Conservation (phyloP, 805 yeast genomes). For the Candida awuae region DNA sequence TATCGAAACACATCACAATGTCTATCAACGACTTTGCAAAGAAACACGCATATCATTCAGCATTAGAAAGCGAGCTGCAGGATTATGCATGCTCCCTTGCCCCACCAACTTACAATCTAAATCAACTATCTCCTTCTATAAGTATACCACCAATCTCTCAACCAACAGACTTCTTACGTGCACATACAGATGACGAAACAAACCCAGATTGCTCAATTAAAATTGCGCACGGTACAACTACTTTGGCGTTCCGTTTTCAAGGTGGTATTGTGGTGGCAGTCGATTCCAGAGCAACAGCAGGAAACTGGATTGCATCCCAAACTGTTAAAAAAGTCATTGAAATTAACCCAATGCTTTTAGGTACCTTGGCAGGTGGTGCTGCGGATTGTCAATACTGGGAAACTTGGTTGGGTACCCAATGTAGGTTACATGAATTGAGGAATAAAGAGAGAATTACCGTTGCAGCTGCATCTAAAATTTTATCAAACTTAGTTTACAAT, state of each 20-base stretch:
- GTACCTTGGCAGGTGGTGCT: slow-evolving; percentile 99
- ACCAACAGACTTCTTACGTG: slow-evolving; percentile 88
- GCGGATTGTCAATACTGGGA: slow-evolving; percentile 99
- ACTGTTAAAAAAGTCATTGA: slow-evolving; percentile 96
- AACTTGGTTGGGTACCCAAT: slow-evolving; percentile 96
- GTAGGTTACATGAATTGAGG: slow-evolving; percentile 88
- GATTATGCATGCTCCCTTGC: slow-evolving; percentile 12
- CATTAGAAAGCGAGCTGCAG: slow-evolving; percentile 20
- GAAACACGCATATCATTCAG: slow-evolving; percentile 22
- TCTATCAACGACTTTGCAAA: slow-evolving; percentile 26
- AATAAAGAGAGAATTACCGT: slow-evolving; percentile 93
- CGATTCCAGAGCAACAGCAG: slow-evolving; percentile 97
- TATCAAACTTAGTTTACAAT: slow-evolving; percentile 80
- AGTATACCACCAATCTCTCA: slow-evolving; percentile 75
- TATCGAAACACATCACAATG: slow-evolving; percentile 15
- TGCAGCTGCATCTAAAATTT: slow-evolving; percentile 92
- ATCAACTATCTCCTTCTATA: slow-evolving; percentile 31
- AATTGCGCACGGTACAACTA: slow-evolving; percentile 98
- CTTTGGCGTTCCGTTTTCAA: slow-evolving; percentile 90
- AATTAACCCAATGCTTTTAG: slow-evolving; percentile 88
- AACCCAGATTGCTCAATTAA: slow-evolving; percentile 94
- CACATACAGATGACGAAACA: slow-evolving; percentile 93
- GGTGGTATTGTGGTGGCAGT: slow-evolving; percentile 96
- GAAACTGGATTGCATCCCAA: slow-evolving; percentile 96
- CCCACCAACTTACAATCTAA: neutral